Base-by-base conservation (phyloP, 495 filamentous ascomycete species). In the Aspergillus campestris region DNA sequence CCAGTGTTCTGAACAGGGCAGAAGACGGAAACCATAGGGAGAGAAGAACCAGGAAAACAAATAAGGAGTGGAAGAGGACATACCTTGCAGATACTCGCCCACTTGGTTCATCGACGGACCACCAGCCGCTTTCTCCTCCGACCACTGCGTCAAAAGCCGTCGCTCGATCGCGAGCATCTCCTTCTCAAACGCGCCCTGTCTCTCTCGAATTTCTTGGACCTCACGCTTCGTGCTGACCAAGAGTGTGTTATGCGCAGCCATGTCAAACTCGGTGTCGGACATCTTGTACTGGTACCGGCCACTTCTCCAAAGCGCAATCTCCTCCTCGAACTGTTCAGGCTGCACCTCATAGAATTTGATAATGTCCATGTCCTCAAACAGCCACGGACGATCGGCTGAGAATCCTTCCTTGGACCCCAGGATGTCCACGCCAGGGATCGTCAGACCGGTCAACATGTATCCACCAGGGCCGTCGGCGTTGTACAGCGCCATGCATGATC, bases 381-480 rank as follows among this genome's bases (percentile, higher is more conserved):
- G 61, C 70, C 74, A 75, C 3, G 74, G 74, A 8, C 57, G 52
- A 1, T 51, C 51, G 2, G 57, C 50, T 0, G 56, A 61, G 47
- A 74, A 77, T 0, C 67, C 64, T 1, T 58, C 52, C 30, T 70
- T 69, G 33, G 58, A 64, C 0, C 69, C 69, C 5, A 73, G 62
- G 11, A 62, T 60, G 52, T 78, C 75, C 56, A 68, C 68, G 14
- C 66, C 61, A 6, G 71, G 72, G 9, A 78, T 62, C 6, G 75
- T 78, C 6, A 69, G 50, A 0, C 68, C 75, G 3, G 70, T 62
- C 40, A 75, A 61, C 58, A 71, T 67, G 47, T 76, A 77, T 1
- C 75, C 75, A 4, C 75, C 75, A 0, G 75, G 75, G 4, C 59
- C 60, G 43, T 77, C 74, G 3, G 74, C 68, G 6, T 73, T 70